Percentiles rank a stretch among this genome's conserved stretches.
Evolutionary conservation across 257 asterid species (phyloP).

Genomic region (Hygrophila difformis): DNA sequence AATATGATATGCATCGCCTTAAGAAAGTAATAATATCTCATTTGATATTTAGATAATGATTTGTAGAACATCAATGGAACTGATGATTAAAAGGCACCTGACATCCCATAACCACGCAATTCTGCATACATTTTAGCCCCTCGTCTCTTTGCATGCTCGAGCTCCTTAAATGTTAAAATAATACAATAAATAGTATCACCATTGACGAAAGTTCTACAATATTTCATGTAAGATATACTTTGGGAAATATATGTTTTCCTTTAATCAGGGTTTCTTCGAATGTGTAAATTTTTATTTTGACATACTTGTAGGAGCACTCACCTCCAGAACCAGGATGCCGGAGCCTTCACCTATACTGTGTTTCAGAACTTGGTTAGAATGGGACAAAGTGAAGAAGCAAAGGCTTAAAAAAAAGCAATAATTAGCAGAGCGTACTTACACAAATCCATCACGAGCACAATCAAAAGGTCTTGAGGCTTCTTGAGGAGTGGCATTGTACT

Average conservation of each 20-base stretch:
- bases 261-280: background rate
- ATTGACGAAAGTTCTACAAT: background rate
- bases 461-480: constrained; percentile 96
- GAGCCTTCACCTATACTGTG: constrained; percentile 94
- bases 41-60: constrained; percentile 9
- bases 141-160: constrained; percentile 83
- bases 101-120: constrained; percentile 91
- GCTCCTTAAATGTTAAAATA: constrained; percentile 37
- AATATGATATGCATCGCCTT: constrained; percentile 93
- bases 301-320: constrained; percentile 29
- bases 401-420: constrained; percentile 8
- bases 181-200: constrained; percentile 2
- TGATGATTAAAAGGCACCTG: constrained; percentile 40
- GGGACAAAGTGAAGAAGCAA: constrained; percentile 6
- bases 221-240: background rate
- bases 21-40: constrained; percentile 16
- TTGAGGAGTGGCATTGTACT: constrained; percentile 54
- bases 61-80: background rate
- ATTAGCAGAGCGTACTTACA: constrained; percentile 41
- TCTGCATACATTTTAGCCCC: constrained; percentile 91
- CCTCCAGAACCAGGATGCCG: constrained; percentile 89
- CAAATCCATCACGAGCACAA: constrained; percentile 92
- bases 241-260: background rate
- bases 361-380: constrained; percentile 23
- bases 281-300: background rate